A percentile compares a stretch with the other conserved stretches of the same genome.
Evolutionary conservation across 2,329 filamentous ascomycete species (phyloP).

Genomic region (Epichloe coenophiala): DNA sequence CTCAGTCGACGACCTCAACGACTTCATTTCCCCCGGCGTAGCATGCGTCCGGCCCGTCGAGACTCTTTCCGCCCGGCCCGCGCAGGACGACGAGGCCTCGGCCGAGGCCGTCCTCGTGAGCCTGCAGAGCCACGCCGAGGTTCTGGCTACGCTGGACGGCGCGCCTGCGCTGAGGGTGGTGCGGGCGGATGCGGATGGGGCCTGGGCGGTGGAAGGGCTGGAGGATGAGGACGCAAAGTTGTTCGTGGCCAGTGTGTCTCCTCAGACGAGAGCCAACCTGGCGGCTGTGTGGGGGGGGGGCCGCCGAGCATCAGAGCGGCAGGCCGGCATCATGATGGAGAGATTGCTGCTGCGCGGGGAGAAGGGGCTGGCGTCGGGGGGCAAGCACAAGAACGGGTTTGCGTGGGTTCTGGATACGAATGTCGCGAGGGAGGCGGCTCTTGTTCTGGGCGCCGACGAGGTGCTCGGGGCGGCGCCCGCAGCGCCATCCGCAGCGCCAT

Average conservation of each 20-base stretch:
- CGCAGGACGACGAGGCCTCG: conserved; percentile 43
- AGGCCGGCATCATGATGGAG: too few species aligned
- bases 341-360: too few species aligned
- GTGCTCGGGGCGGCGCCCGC: too few species aligned
- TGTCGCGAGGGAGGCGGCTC: conserved; percentile 62
- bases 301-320: too few species aligned
- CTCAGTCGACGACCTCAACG: conserved; percentile 91
- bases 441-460: conserved; percentile 69
- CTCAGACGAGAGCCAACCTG: conserved; percentile 78
- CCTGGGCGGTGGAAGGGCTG: conserved; percentile 30
- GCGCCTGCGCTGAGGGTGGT: conserved; percentile 36
- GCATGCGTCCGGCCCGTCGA: conserved; percentile 98
- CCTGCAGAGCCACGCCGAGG: conserved; percentile 85
- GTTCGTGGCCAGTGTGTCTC: conserved; percentile 86
- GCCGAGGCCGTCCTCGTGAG: conserved; percentile 95
- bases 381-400: conserved; percentile 63
- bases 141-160: conserved; percentile 67
- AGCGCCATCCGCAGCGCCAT: too few species aligned
- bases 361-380: conserved; percentile 54
- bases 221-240: conserved; percentile 53
- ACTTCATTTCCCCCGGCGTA: conserved; percentile 95
- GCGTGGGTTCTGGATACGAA: conserved; percentile 88
- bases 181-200: conserved; percentile 13
- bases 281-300: conserved; percentile 71
- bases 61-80: conserved; percentile 53